phyloP scores from a whole-genome alignment of 371 early-diverging fungal genomes.

The Lichtheimia ramosa region DNA sequence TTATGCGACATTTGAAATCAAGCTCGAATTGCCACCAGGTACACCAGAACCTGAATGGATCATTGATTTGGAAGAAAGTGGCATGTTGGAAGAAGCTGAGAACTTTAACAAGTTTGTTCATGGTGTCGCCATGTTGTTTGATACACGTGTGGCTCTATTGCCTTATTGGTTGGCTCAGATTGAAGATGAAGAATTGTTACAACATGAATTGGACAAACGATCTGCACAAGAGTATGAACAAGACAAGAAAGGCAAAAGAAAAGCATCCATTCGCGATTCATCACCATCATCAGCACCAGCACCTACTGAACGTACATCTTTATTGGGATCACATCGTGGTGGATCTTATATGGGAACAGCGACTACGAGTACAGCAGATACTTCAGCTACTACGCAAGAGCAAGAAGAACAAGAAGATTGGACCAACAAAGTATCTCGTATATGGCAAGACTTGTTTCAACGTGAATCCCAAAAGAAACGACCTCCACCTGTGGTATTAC shows the following conservation, averaged over 20 bases:
- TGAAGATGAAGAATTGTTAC: constrained; percentile 71
- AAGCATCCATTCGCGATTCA: background rate
- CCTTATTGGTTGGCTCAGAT: constrained; percentile 99
- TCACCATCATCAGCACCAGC: constrained; percentile 14
- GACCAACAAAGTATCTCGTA: constrained; percentile 1
- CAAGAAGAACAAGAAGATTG: constrained; percentile 1
- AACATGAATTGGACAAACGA: constrained; percentile 21
- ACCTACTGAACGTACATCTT: constrained; percentile 28
- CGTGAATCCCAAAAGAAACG: background rate
- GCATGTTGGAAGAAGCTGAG: constrained; percentile 95
- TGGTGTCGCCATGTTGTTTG: constrained; percentile 93
- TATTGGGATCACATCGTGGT: constrained; percentile 11
- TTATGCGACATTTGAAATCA: constrained; percentile 98
- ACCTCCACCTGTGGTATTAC: constrained; percentile 26
- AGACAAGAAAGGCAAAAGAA: constrained; percentile 85
- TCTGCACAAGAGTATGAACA: constrained; percentile 64
- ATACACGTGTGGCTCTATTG: constrained; percentile 82
- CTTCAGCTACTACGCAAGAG: background rate
- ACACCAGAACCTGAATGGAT: constrained; percentile 96
- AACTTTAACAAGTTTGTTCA: constrained; percentile 99
- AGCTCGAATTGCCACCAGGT: constrained; percentile 90
- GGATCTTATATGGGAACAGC: background rate
- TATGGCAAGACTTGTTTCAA: background rate
- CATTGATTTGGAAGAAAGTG: constrained; percentile 83
- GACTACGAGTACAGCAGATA: constrained; percentile 17